phyloP scores from a whole-genome alignment of 2,329 filamentous ascomycete species.

The Stachybotrys elegans region DNA sequence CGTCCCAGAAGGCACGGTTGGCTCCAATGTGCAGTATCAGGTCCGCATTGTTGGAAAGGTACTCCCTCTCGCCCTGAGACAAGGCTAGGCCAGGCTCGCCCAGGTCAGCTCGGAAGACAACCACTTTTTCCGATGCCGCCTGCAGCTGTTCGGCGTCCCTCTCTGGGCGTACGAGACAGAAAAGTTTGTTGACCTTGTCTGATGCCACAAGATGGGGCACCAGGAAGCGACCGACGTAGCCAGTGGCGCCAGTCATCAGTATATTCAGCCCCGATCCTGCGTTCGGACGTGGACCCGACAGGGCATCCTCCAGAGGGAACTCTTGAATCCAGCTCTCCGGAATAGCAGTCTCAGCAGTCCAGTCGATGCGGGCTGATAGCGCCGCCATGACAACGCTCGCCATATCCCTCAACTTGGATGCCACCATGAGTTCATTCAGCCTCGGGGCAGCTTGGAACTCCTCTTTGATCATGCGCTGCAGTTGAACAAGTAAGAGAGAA shows the following conservation, averaged over 20 bases:
- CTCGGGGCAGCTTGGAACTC: not conserved
- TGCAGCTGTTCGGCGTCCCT: not conserved
- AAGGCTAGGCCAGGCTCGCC: not conserved
- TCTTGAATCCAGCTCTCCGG: not conserved
- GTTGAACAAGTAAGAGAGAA: not conserved
- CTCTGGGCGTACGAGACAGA: not conserved
- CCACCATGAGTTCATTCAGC: not conserved
- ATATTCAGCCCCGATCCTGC: not conserved
- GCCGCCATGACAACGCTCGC: not conserved
- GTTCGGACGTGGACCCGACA: too few species aligned
- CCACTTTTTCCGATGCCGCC: not conserved
- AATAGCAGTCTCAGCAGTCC: not conserved
- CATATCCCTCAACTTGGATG: not conserved
- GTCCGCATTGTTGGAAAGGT: conserved; percentile 25
- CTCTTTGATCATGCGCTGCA: not conserved
- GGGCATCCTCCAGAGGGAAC: too few species aligned
- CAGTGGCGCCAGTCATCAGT: not conserved
- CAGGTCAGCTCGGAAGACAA: not conserved
- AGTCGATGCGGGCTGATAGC: not conserved
- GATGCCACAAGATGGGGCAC: not conserved
- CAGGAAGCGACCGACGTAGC: not conserved
- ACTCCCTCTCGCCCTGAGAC: conserved; percentile 12
- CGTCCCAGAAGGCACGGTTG: conserved; percentile 25
- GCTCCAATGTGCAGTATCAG: conserved; percentile 48
- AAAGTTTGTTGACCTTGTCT: not conserved